phyloP scores from a whole-genome alignment of 805 yeast genomes.

The Pichia manshurica region DNA sequence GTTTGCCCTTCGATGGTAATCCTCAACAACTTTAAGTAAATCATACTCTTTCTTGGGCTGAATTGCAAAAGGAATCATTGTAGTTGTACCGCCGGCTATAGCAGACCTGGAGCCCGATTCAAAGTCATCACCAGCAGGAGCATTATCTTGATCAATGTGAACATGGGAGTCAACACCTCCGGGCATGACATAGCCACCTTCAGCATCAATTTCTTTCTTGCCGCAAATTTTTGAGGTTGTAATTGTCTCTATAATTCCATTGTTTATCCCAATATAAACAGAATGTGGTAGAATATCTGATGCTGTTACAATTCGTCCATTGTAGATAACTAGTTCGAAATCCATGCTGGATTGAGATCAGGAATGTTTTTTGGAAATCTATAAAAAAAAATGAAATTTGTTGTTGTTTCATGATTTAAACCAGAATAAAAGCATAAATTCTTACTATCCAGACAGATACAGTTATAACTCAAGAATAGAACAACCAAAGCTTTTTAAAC shows the following conservation, averaged over 20 bases:
- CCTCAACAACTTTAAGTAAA: conserved; percentile 25
- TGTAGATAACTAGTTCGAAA: conserved; percentile 26
- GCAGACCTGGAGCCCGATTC: conserved; percentile 39
- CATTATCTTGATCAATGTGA: conserved; percentile 62
- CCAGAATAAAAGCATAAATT: too few species aligned
- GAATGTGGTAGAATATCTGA: conserved; percentile 19
- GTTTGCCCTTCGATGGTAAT: conserved; percentile 15
- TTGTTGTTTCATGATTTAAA: too few species aligned
- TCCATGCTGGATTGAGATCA: too few species aligned
- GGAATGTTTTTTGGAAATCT: too few species aligned
- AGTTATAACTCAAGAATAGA: too few species aligned
- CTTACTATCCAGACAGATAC: too few species aligned
- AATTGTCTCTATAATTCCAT: conserved; percentile 35
- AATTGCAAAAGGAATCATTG: conserved; percentile 40
- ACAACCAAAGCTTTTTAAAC: too few species aligned
- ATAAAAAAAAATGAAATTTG: too few species aligned
- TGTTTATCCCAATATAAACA: conserved; percentile 31
- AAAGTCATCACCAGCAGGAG: conserved; percentile 44
- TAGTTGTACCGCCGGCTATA: conserved; percentile 44
- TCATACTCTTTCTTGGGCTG: conserved; percentile 28
- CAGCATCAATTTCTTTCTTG: conserved; percentile 34
- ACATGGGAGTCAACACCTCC: conserved; percentile 47
- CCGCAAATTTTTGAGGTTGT: conserved; percentile 25
- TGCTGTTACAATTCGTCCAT: conserved; percentile 30
- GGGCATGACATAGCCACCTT: conserved; percentile 41